These are phyloP conservation scores for Wilcoxina mikolae DNA, from an alignment of 495 filamentous ascomycete species.

Conservation along the genomic window DNA sequence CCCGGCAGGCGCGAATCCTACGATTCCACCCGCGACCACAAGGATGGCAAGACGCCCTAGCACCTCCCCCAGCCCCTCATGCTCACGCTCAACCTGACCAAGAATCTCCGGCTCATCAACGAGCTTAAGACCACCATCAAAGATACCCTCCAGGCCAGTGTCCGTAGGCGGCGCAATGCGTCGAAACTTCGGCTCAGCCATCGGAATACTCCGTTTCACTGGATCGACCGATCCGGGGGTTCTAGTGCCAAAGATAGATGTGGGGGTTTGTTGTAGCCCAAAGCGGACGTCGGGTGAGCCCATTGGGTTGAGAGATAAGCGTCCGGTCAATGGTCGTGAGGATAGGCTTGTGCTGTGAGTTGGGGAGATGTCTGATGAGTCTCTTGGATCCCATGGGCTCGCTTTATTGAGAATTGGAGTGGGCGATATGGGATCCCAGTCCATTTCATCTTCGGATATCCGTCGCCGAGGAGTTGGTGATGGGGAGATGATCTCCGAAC, in stretches of 20 bases:
- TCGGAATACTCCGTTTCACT: background rate
- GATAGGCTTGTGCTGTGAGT: background rate
- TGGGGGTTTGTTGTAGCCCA: background rate
- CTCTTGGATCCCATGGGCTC: background rate
- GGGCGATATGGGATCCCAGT: conserved; percentile 21
- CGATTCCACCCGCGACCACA: background rate
- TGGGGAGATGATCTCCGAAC: conserved; percentile 12
- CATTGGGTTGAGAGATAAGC: background rate
- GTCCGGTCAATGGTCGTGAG: background rate
- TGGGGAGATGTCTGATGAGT: background rate
- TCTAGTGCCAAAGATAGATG: background rate
- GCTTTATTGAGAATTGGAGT: background rate
- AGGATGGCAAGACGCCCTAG: background rate
- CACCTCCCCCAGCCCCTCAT: background rate
- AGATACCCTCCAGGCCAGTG: background rate
- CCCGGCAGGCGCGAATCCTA: background rate
- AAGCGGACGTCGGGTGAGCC: background rate
- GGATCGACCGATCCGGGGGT: background rate
- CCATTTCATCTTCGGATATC: conserved; percentile 17
- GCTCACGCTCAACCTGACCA: background rate
- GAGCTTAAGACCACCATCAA: background rate
- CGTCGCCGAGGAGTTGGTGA: conserved; percentile 11
- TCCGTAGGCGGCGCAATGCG: background rate
- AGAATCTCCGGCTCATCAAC: background rate
- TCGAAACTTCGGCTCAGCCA: background rate